phyloP scores from a whole-genome alignment of 345 rosid genomes.

The Eucalyptus caleyi region DNA sequence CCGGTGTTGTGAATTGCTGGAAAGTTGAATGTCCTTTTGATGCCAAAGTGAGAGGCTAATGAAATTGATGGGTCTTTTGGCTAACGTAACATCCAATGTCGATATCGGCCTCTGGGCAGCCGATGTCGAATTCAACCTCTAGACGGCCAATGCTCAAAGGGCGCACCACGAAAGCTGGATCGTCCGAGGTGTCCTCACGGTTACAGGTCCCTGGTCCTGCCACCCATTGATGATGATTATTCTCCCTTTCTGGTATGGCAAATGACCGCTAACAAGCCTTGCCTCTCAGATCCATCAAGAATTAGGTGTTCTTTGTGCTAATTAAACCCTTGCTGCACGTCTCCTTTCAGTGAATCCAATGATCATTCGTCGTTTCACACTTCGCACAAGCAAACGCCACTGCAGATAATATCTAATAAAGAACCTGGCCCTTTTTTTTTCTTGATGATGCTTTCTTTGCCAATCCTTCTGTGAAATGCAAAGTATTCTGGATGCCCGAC shows the following conservation, averaged over 20 bases:
- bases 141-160: too few species aligned
- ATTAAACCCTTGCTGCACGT: too few species aligned
- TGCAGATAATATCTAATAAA: too few species aligned
- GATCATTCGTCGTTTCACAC: too few species aligned
- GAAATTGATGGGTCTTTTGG: background rate
- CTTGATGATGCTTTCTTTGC: background rate
- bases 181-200: background rate
- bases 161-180: background rate
- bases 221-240: background rate
- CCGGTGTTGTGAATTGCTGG: background rate
- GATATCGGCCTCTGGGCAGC: background rate
- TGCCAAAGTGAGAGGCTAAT: background rate
- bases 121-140: too few species aligned
- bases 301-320: too few species aligned
- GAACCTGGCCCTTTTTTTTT: too few species aligned
- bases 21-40: too few species aligned
- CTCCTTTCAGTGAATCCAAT: too few species aligned
- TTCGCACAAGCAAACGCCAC: too few species aligned
- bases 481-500: background rate
- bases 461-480: background rate
- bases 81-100: background rate
- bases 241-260: background rate
- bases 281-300: background rate
- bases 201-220: background rate
- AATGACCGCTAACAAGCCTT: background rate